Evolutionary conservation across 2,329 filamentous ascomycete species (phyloP).

Genomic region (Aspergillus brunneoviolaceus): DNA sequence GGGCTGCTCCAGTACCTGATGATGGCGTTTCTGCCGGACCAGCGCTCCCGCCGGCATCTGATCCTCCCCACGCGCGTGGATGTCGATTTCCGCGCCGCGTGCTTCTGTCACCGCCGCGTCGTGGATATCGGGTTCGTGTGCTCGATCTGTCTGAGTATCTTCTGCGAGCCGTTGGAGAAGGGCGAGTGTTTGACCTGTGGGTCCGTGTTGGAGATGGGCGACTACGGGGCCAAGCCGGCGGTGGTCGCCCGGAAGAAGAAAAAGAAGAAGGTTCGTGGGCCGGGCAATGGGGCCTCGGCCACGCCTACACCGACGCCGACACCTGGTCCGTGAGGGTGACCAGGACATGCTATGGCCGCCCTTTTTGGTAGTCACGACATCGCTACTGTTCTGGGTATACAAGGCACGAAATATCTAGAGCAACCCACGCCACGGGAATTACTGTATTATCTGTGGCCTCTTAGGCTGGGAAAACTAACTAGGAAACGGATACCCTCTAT

Average conservation of each 20-base stretch:
- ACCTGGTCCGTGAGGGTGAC: slow-evolving; percentile 29
- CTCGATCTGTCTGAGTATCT: slow-evolving; percentile 93
- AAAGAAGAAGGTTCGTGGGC: slow-evolving; percentile 66
- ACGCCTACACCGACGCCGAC: slow-evolving; percentile 59
- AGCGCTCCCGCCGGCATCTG: slow-evolving; percentile 62
- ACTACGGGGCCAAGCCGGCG: slow-evolving; percentile 74
- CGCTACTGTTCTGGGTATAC: not conserved
- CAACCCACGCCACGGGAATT: not conserved
- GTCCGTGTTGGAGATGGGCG: slow-evolving; percentile 71
- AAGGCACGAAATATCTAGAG: not conserved
- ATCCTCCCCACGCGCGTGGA: slow-evolving; percentile 77
- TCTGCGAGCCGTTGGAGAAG: slow-evolving; percentile 66
- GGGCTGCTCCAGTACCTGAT: slow-evolving; percentile 90
- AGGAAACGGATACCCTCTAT: not conserved
- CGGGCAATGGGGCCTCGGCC: slow-evolving; percentile 41
- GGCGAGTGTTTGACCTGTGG: slow-evolving; percentile 80
- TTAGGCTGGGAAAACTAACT: not conserved
- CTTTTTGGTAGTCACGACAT: not conserved
- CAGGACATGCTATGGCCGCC: not conserved
- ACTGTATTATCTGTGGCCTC: not conserved
- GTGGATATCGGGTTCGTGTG: slow-evolving; percentile 94
- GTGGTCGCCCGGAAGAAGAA: slow-evolving; percentile 71
- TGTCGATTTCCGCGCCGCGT: slow-evolving; percentile 96
- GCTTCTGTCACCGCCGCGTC: slow-evolving; percentile 90
- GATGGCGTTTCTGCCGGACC: slow-evolving; percentile 84